These are phyloP conservation scores for Cryphonectria japonica DNA, from an alignment of 2,329 filamentous ascomycete species.

Conservation along the genomic window DNA sequence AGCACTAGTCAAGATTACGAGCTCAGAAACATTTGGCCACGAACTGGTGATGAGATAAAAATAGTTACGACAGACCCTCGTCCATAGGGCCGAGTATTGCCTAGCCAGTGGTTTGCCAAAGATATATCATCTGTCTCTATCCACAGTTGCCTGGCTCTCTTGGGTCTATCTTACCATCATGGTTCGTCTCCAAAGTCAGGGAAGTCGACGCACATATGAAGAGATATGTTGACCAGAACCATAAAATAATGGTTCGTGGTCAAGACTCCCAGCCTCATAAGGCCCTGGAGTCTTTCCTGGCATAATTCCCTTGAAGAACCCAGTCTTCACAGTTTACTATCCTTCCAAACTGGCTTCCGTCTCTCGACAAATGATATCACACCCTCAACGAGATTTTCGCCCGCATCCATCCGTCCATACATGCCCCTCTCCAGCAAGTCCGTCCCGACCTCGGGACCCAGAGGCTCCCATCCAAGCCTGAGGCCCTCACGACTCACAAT, in stretches of 20 bases:
- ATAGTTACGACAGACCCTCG: too few relatives aligned
- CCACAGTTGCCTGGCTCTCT: neutral
- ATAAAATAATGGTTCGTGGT: neutral
- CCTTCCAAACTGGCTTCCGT: slow-evolving; percentile 68
- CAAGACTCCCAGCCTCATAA: neutral
- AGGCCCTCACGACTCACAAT: slow-evolving; percentile 75
- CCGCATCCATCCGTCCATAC: slow-evolving; percentile 63
- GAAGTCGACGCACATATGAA: too few relatives aligned
- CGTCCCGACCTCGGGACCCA: slow-evolving; percentile 67
- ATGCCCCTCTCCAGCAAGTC: slow-evolving; percentile 59
- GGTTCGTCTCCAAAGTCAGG: too few relatives aligned
- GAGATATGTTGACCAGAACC: neutral
- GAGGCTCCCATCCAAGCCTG: slow-evolving; percentile 71
- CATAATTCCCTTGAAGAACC: neutral
- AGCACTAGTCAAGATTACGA: neutral
- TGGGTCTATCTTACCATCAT: neutral
- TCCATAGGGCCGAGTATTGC: too few relatives aligned
- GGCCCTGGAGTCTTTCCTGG: neutral
- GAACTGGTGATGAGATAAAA: neutral
- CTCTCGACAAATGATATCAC: slow-evolving; percentile 77
- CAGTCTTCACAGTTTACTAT: slow-evolving; percentile 58
- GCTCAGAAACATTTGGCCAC: neutral
- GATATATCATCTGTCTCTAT: neutral
- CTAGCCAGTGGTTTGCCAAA: neutral
- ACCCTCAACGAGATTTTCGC: slow-evolving; percentile 76